Evolutionary conservation across 2,329 filamentous ascomycete genomes (phyloP), one percentile per base, ranked within the genome.

Genomic region (Emmonsiellopsis sp.): DNA sequence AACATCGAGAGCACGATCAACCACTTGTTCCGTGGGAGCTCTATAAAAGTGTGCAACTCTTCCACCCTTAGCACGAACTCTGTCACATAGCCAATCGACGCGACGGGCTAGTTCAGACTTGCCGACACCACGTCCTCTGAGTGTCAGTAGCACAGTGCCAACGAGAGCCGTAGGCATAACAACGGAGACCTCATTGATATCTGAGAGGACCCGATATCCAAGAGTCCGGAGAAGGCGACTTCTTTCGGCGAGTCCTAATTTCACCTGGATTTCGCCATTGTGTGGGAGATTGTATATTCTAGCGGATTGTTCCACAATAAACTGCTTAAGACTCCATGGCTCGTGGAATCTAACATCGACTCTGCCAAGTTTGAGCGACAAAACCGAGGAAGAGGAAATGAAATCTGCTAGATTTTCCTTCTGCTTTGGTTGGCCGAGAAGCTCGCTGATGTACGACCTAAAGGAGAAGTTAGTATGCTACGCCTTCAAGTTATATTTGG

Each of bases 131-230:
- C 93, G 85, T 0, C 93, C 93, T 64, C 93, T 82, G 3, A 98
- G 79, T 0, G 93, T 98, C 11, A 98, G 76, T 0, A 98, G 77
- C 0, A 97, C 88, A 0, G 93, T 98, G 5, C 93, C 93, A 30
- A 98, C 94, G 43, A 98, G 78, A 0, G 93, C 92, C 0, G 93
- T 97, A 0, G 93, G 93, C 93, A 98, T 98, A 47, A 98, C 89
- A 0, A 98, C 93, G 0, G 91, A 95, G 2, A 95, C 92, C 35
- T 86, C 83, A 66, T 98, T 98, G 72, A 98, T 98, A 63, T 98
- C 89, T 0, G 87, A 86, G 2, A 98, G 77, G 0, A 97, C 90
- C 62, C 88, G 87, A 73, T 96, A 98, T 1, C 93, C 93, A 53
- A 98, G 76, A 0, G 89, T 94, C 37, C 90, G 81, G 10, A 98